These are phyloP conservation scores for Xylaria sp. DNA, from an alignment of 2,329 filamentous ascomycete species.

Conservation along the genomic window DNA sequence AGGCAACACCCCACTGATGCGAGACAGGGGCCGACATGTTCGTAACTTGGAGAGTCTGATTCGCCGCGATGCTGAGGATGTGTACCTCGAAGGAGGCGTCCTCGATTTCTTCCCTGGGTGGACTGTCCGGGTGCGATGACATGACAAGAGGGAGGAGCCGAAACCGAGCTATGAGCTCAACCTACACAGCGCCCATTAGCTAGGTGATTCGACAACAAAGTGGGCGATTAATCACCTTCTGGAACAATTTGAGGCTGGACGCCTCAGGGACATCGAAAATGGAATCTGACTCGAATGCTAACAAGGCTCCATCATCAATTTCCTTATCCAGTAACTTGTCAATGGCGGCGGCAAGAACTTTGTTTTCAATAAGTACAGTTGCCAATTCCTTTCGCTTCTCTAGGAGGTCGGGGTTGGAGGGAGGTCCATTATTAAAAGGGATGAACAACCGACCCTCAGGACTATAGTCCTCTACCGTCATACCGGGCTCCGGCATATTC, in stretches of 20 bases:
- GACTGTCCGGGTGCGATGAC: too few species aligned
- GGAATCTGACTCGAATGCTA: slow-evolving; percentile 7
- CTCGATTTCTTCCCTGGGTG: too few species aligned
- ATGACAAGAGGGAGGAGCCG: background rate
- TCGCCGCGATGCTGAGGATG: slow-evolving; percentile 3
- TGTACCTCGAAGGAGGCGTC: too few species aligned
- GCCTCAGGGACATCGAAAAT: background rate
- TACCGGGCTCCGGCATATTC: background rate
- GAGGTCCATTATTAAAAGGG: slow-evolving; percentile 1
- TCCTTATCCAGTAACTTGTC: slow-evolving; percentile 19
- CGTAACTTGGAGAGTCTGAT: slow-evolving; percentile 3
- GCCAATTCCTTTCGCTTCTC: background rate
- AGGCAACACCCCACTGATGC: background rate
- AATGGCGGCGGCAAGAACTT: background rate
- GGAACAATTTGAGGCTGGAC: slow-evolving; percentile 9
- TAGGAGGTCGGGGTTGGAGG: slow-evolving; percentile 2
- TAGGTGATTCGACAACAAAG: background rate
- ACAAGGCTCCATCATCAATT: slow-evolving; percentile 15
- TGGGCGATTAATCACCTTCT: slow-evolving; percentile 19
- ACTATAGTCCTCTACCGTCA: background rate
- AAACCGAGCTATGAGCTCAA: slow-evolving; percentile 9
- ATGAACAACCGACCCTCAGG: background rate
- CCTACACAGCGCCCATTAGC: slow-evolving; percentile 3
- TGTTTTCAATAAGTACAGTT: background rate
- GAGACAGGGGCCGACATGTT: background rate